These are phyloP conservation scores for Lactarius psammicola DNA, from an alignment of 768 basidiomycete genomes.

Conservation along the genomic window DNA sequence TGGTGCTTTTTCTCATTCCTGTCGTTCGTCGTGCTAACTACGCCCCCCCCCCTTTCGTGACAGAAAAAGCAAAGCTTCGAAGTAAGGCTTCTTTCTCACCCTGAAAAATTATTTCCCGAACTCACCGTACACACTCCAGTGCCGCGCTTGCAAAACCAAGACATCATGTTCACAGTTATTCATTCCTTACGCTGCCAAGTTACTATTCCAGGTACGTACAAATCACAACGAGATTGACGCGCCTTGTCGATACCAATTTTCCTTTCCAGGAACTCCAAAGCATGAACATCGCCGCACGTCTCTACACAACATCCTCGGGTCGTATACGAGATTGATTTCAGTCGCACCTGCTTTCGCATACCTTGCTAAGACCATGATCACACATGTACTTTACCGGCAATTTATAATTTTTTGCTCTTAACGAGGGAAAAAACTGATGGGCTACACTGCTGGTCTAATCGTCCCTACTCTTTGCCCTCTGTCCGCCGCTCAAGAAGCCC, in stretches of 20 bases:
- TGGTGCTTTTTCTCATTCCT: constrained; percentile 35
- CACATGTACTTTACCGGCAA: constrained; percentile 39
- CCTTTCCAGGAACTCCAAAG: constrained; percentile 80
- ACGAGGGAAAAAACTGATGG: not conserved
- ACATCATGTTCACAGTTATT: constrained; percentile 89
- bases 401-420: constrained; percentile 16
- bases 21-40: constrained; percentile 18
- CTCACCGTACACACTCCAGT: constrained; percentile 38
- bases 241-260: constrained; percentile 7
- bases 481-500: constrained; percentile 54
- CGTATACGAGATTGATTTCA: constrained; percentile 63
- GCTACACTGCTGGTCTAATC: constrained; percentile 17
- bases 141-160: constrained; percentile 96
- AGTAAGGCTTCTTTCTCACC: constrained; percentile 1
- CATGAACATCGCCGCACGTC: constrained; percentile 89
- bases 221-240: not conserved
- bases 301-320: constrained; percentile 85
- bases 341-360: constrained; percentile 22
- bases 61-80: constrained; percentile 99
- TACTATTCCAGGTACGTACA: constrained; percentile 82
- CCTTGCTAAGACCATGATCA: constrained; percentile 16
- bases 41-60: constrained; percentile 13
- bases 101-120: not conserved
- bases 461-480: constrained; percentile 13
- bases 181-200: constrained; percentile 95